Evolutionary conservation across 352 stramenopile genomes (phyloP), one percentile per base, ranked within the genome.

Genomic region (Pythium coloratum): DNA sequence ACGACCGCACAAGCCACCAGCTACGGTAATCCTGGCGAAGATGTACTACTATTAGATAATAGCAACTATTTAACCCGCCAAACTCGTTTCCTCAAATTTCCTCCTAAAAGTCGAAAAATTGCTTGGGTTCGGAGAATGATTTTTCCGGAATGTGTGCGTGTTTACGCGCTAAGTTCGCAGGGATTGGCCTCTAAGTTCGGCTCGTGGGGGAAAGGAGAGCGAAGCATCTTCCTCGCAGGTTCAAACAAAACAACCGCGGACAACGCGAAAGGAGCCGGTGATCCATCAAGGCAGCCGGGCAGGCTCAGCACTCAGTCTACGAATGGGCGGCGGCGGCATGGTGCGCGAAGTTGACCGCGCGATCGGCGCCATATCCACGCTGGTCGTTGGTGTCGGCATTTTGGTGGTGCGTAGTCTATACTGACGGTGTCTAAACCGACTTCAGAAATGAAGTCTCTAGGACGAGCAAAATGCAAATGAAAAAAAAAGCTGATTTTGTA

Each of bases 331-430:
- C 47, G 78, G 79, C 67, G 73, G 76, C 38, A 83, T 88, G 67
- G 84, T 90, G 69, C 84, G 84, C 64, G 86, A 91, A 64, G 79
- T 94, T 51, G 86, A 94, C 66, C 82, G 84, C 50, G 82, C 84
- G 50, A 91, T 94, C 58, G 86, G 86, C 46, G 84, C 84, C 10
- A 65, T 92, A 36, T 90, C 84, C 5, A 92, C 86, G 47, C 73
- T 94, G n/a, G 75, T 84, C 36, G 59, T 94, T n/a, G 84, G 86
- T 49, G 71, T 94, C 50, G 81, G 82, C 49, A 75, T 94, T 44
- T 72, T 91, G 7, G 55, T 90, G 77, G 86, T 94, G 69, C 58
- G 81, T 66, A 3, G 16, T 12, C 24, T 24, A 3, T 30, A 30
- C 28, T 30, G 5, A 38, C 34, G 7, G 34, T 1, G 34, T 38